Evolutionary conservation across 2,329 filamentous ascomycete genomes (phyloP), one percentile per base, ranked within the genome.

Genomic region (Botrytis byssoidea): DNA sequence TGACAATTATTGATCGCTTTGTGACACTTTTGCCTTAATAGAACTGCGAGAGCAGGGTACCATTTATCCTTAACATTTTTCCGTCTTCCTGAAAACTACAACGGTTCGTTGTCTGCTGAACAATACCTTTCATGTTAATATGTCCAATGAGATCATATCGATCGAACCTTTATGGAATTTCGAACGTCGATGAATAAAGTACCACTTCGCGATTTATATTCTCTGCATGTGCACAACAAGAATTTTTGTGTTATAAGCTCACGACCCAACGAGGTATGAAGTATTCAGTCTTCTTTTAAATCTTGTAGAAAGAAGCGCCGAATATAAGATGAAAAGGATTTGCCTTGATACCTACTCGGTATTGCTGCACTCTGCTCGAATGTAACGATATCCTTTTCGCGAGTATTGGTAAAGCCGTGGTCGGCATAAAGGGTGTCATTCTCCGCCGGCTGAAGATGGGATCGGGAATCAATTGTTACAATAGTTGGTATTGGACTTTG

Each of bases 71-170:
- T 40, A 40, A 9, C 9, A 42, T 4, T 55, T 55, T 29, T 29
- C 14, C 14, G 25, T 55, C 51, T 29, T 55, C 25, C 51, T 55
- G 25, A 20, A 29, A 22, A 20, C 25, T 25, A n/a, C 25, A 37
- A 29, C 10, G 20, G n/a, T 42, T 68, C 46, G 65, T 57, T 68
- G 55, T 48, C 46, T 42, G 46, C 46, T 37, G 35, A 32, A 25
- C 18, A 37, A 55, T n/a, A 55, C 14, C 40, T 44, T 48, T 35
- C 29, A 46, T 48, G n/a, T 29, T 14, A 63, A 70, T 37, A 42
- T 70, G 51, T 48, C 63, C 51, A 72, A 72, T 61, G 63, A 68
- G 51, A 51, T 68, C 63, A 72, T 20, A 9, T 25, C 18, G 1
- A 25, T 70, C 46, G 16, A 61, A 42, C 20, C 16, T 59, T 35